Evolutionary conservation across 2,329 filamentous ascomycete genomes (phyloP).

Genomic region (Atkinsonella hypoxylon): DNA sequence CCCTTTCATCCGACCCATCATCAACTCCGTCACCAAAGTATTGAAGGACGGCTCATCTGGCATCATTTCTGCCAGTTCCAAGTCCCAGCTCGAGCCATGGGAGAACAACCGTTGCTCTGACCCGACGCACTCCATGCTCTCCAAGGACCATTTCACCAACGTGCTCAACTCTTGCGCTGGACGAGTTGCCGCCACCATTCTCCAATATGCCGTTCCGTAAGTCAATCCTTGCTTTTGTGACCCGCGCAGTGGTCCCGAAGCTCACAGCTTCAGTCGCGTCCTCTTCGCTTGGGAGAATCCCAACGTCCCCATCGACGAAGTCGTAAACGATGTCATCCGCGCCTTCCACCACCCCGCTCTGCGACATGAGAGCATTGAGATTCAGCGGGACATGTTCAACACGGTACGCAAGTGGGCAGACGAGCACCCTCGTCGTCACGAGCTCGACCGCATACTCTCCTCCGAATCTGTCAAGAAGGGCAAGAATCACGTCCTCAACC

Average conservation of each 20-base stretch:
- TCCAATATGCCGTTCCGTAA: conserved; percentile 77
- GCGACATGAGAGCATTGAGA: conserved; percentile 62
- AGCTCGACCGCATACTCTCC: conserved; percentile 63
- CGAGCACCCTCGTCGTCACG: conserved; percentile 51
- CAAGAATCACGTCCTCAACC: conserved; percentile 58
- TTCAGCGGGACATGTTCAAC: conserved; percentile 80
- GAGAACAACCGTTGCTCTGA: conserved; percentile 62
- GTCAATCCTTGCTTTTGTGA: conserved; percentile 14
- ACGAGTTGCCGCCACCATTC: conserved; percentile 57
- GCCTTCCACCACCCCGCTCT: conserved; percentile 87
- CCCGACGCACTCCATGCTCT: conserved; percentile 72
- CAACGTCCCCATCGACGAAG: conserved; percentile 68
- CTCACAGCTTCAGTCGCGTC: conserved; percentile 36
- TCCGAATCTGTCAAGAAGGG: conserved; percentile 75
- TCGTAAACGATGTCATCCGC: conserved; percentile 66
- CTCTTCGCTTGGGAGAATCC: conserved; percentile 91
- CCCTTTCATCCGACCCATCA: conserved; percentile 85
- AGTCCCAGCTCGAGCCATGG: conserved; percentile 72
- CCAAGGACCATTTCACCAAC: conserved; percentile 77
- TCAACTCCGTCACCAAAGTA: conserved; percentile 70
- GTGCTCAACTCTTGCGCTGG: conserved; percentile 68
- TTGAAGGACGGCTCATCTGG: conserved; percentile 77
- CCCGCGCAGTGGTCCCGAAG: no score
- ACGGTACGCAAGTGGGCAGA: conserved; percentile 75
- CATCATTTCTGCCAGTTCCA: conserved; percentile 54